Base-by-base conservation (phyloP, 179 eudicot genomes). In the Amaranthus tricolor region DNA sequence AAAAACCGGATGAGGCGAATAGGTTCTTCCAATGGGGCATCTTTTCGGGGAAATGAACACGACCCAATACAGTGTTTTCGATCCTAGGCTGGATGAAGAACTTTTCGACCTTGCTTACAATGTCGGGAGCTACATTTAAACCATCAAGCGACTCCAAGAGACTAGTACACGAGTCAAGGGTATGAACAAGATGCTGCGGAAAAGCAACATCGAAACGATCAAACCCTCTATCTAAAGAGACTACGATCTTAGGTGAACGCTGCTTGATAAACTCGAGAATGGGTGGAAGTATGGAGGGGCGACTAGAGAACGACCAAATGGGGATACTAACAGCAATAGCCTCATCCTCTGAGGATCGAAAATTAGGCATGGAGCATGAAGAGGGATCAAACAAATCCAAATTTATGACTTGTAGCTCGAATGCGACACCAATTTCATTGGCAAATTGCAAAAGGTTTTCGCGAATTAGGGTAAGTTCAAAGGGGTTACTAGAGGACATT, bases 281-380 rank as follows among this genome's bases (percentile, higher is more conserved):
- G 56, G 87, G 60, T 1, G 91, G 86, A 47, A 89, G 80, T 7
- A 86, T 60, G 20, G 87, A 65, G 8, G 90, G 90, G 47, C 85
- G 74, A 53, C 59, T 81, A 7, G 93, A 86, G n/a, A 87, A 70
- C 4, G 86, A 84, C 74, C 88, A 84, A 47, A 89, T 76, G 12
- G 99, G 99, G 76, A 95, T 84, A 79, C 85, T 85, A 5, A 95
- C 98, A 21, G 96, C 98, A 72, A 95, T 63, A 0, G 90, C 87
- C 78, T 95, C 98, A 51, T 86, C 80, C 17, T 88, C 88, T 0
- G 81, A 83, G 51, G 79, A 77, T 50, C 78, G 83, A 67, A 85
- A 44, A 60, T 78, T 70, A 5, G 88, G 91, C 65, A 87, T 13
- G 11, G 90, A 78, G 82, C 87, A 87, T 5, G 91, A 86, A 59